These are phyloP conservation scores for Pulveroboletus sp. DNA, from an alignment of 768 basidiomycete genomes.

Conservation along the genomic window DNA sequence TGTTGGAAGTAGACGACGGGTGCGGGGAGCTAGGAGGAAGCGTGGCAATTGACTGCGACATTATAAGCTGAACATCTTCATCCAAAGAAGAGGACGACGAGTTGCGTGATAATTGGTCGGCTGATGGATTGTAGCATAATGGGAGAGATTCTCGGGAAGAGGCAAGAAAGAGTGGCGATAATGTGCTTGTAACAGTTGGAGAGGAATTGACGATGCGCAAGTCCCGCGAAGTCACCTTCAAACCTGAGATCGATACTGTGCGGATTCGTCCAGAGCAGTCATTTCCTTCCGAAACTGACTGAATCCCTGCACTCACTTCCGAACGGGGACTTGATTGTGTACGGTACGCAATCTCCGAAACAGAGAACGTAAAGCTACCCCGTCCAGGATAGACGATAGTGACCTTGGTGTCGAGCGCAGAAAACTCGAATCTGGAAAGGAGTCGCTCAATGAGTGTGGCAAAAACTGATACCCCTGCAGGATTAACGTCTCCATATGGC, in stretches of 20 bases:
- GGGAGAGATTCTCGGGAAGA: conserved; percentile 13
- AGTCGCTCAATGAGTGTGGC: conserved; percentile 75
- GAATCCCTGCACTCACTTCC: conserved; percentile 26
- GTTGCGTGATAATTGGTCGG: conserved; percentile 34
- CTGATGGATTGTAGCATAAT: not conserved
- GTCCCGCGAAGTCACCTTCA: conserved; percentile 49
- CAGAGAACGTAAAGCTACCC: conserved; percentile 54
- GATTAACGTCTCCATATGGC: conserved; percentile 46
- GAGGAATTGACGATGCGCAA: conserved; percentile 27
- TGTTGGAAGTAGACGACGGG: conserved; percentile 51
- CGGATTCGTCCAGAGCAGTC: conserved; percentile 32
- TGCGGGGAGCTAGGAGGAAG: conserved; percentile 48
- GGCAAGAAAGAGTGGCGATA: conserved; percentile 25
- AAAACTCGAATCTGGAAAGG: conserved; percentile 74
- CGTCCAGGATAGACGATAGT: conserved; percentile 63
- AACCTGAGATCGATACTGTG: conserved; percentile 51
- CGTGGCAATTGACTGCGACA: conserved; percentile 71
- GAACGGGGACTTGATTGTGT: conserved; percentile 29
- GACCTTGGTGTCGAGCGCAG: conserved; percentile 61
- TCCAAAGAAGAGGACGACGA: conserved; percentile 62
- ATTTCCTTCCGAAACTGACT: conserved; percentile 13
- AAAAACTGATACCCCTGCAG: conserved; percentile 75
- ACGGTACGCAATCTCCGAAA: conserved; percentile 56
- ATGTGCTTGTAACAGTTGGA: conserved; percentile 18
- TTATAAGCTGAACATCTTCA: conserved; percentile 57